Evolutionary conservation across 495 filamentous ascomycete genomes (phyloP).

Genomic region (Astrocystis sublimbata): DNA sequence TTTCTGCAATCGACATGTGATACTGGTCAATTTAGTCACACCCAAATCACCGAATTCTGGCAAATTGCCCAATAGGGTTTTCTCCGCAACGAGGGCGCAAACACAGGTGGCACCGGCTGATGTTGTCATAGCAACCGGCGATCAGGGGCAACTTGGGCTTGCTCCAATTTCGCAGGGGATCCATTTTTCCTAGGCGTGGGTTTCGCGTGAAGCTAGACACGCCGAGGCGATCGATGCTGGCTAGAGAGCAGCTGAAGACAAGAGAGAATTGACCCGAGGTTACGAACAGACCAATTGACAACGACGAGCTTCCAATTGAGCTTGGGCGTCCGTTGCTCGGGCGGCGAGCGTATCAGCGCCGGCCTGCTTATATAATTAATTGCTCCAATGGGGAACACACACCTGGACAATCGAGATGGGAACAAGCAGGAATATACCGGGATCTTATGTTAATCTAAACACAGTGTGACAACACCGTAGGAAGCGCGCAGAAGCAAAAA

Average conservation of each 20-base stretch:
- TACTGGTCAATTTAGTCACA: slow-evolving; percentile 15
- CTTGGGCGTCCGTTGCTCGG: no score
- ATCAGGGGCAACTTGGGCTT: slow-evolving; percentile 29
- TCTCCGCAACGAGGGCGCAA: slow-evolving; percentile 26
- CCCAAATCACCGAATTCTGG: slow-evolving; percentile 13
- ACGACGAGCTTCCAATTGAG: neutral
- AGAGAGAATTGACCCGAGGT: slow-evolving; percentile 9
- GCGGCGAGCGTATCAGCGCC: no score
- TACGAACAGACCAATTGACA: neutral
- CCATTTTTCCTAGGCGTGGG: neutral
- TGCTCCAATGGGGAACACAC: neutral
- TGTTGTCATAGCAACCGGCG: slow-evolving; percentile 36
- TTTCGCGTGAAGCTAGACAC: neutral
- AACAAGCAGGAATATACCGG: slow-evolving; percentile 1
- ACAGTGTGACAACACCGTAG: slow-evolving; percentile 22
- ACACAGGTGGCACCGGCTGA: slow-evolving; percentile 19
- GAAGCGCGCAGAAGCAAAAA: slow-evolving; percentile 20
- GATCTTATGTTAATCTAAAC: slow-evolving; percentile 8
- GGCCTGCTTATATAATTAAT: neutral
- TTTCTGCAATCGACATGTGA: slow-evolving; percentile 3
- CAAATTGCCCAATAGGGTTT: slow-evolving; percentile 11
- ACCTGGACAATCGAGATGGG: neutral
- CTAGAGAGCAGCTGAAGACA: slow-evolving; percentile 1
- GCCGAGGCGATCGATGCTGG: slow-evolving; percentile 13
- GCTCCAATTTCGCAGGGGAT: slow-evolving; percentile 6